Base-by-base conservation (phyloP, 73 alveolate species). In the Paramecium primaurelia region DNA sequence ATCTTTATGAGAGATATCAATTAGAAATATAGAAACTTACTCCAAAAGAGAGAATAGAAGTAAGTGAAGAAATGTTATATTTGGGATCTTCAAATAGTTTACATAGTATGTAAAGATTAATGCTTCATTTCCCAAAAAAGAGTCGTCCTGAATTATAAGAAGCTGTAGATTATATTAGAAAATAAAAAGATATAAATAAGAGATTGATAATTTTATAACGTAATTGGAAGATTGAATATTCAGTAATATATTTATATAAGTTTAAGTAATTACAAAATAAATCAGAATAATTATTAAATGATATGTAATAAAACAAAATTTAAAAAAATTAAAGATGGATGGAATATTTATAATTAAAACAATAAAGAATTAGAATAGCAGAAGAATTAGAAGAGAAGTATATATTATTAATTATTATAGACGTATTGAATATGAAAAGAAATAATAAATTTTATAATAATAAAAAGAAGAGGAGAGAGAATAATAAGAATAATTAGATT, bases 161-260 rank as follows among this genome's bases (percentile, higher is more conserved):
- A 9, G 73, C 9, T 10, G 58, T 80, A 1, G 91, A 80, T 28
- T 80, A 80, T 12, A 49, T 80, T 20, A 80, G 91, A 45, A 45
- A 80, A 80, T 18, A 80, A 22, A 80, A 80, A 22, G 91, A 80
- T 26, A 80, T 80, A 8, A 45, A 80, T 22, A 80, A 47, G 12
- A 80, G 91, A 22, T 32, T 80, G 30, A 12, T 28, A 80, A 80
- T 80, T 45, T 28, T 42, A 25, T 28, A 44, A 45, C 49, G 73
- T 6, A 45, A 80, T 28, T 80, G 91, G 91, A 80, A 49, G 42
- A 80, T 80, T 45, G 91, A 80, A 80, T 80, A 80, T 80, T 22
- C 47, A 10, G 91, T 80, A 80, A 4, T 80, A 9, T 34, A 16
- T 7, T 40, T 75, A 0, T 14, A 3, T 42, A 47, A n/a, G 12